phyloP scores from a whole-genome alignment of 768 basidiomycete genomes.

The Podaxis pistillaris region DNA sequence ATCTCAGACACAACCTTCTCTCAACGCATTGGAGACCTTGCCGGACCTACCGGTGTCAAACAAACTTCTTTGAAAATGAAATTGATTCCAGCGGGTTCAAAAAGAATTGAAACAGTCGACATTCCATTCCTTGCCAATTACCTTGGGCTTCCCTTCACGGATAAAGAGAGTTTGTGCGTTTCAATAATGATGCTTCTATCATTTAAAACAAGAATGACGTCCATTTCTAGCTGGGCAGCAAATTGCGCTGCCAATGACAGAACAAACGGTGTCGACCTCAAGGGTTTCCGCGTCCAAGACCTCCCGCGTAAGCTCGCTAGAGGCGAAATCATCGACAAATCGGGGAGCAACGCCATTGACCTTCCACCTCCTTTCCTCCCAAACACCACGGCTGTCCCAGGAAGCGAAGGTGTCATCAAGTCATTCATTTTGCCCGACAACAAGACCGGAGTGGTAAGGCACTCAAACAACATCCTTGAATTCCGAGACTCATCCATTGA shows the following conservation, averaged over 20 bases:
- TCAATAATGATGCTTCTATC: neutral
- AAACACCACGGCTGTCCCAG: slow-evolving; percentile 40
- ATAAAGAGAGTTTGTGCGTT: slow-evolving; percentile 50
- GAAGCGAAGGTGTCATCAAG: slow-evolving; percentile 51
- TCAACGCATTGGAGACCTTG: slow-evolving; percentile 57
- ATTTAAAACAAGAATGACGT: neutral
- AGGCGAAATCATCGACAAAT: slow-evolving; percentile 42
- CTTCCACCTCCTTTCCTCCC: slow-evolving; percentile 50
- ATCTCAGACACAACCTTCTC: slow-evolving; percentile 45
- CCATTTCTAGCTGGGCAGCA: slow-evolving; percentile 46
- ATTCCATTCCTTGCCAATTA: slow-evolving; percentile 54
- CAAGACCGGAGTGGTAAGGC: slow-evolving; percentile 55
- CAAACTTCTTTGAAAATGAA: slow-evolving; percentile 46
- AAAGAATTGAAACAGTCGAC: slow-evolving; percentile 43
- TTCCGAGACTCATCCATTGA: neutral
- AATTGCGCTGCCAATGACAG: slow-evolving; percentile 52
- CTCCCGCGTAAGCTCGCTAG: slow-evolving; percentile 27
- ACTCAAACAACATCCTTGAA: neutral
- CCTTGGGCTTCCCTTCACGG: slow-evolving; percentile 47
- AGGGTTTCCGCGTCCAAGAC: slow-evolving; percentile 7
- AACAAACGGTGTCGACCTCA: slow-evolving; percentile 54
- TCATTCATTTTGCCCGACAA: slow-evolving; percentile 55
- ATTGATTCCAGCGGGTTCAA: slow-evolving; percentile 45
- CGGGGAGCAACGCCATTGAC: slow-evolving; percentile 36
- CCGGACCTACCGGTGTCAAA: slow-evolving; percentile 49